Evolutionary conservation across 306 rosid genomes (phyloP), one percentile per base, ranked within the genome.

Genomic region (Quercus rubra): DNA sequence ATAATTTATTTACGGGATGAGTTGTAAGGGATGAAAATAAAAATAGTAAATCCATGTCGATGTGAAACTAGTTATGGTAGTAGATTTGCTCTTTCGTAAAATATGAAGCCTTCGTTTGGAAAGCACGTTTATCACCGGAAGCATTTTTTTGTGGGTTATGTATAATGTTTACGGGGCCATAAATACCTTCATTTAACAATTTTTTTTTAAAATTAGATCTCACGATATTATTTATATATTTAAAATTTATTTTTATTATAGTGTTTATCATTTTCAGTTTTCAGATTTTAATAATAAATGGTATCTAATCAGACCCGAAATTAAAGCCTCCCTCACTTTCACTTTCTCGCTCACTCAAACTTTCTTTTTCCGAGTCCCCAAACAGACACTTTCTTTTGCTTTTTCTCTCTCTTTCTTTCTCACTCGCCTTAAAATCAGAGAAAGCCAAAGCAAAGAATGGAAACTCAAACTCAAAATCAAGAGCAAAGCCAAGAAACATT

Each of bases 311-410:
- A 1, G 41, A 31, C 41, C 2, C 2, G 69, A 82, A 85, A 38
- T 8, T 5, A 43, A 77, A 51, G 80, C 33, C 18, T 66, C 61
- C 74, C 51, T 19, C 72, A 19, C 38, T 69, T 74, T 72, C 77
- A 11, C 61, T 77, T 74, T 41, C 46, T 41, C 12, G 46, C 11
- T 41, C 0, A 41, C 46, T 41, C 46, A 8, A 41, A 41, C 46
- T 41, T 41, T 61, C 77, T 25, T 63, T 87, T 86, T 87, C 81
- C 31, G 86, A 69, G 73, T 77, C 76, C 79, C 84, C 87, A 81
- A 86, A 88, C 91, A 25, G 33, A 18, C 68, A 52, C 20, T 41
- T 8, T 56, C 76, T 75, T 71, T 20, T 78, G 38, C 78, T 66
- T 70, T 28, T 71, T 70, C 55, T 67, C 41, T 54, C 62, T 38